phyloP scores from a whole-genome alignment of 2,329 filamentous ascomycete genomes.

The Xylaria sp. region DNA sequence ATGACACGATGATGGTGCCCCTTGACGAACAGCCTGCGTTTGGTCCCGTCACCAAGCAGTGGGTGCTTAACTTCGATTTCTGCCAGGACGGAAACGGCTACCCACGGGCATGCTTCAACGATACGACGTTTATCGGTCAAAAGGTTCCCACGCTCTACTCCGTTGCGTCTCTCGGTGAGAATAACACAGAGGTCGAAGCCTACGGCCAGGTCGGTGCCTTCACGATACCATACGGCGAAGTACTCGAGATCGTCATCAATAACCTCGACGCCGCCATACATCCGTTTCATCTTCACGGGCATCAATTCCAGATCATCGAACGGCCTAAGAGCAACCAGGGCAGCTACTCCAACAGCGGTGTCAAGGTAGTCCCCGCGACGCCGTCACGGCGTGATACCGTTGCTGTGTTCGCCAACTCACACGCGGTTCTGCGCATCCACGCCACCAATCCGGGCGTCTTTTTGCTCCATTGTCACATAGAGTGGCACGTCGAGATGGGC shows the following conservation, averaged over 20 bases:
- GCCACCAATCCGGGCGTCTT: conserved; percentile 51
- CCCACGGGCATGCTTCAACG: conserved; percentile 59
- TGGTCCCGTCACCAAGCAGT: conserved; percentile 48
- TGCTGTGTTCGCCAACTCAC: conserved; percentile 37
- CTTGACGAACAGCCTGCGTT: conserved; percentile 46
- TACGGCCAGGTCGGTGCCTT: conserved; percentile 42
- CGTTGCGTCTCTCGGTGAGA: conserved; percentile 51
- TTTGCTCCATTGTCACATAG: conserved; percentile 55
- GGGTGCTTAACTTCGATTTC: conserved; percentile 54
- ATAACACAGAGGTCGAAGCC: conserved; percentile 38
- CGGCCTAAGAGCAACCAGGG: conserved; percentile 36
- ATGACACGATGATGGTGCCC: conserved; percentile 57
- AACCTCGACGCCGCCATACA: conserved; percentile 44
- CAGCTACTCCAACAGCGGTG: conserved; percentile 30
- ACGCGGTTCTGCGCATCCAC: conserved; percentile 47
- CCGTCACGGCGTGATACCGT: conserved; percentile 37
- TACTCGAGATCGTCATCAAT: conserved; percentile 47
- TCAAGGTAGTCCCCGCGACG: conserved; percentile 25
- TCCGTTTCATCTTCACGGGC: conserved; percentile 51
- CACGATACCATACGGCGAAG: conserved; percentile 35
- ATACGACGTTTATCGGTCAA: conserved; percentile 60
- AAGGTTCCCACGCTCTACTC: conserved; percentile 69
- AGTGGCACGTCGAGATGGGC: conserved; percentile 58
- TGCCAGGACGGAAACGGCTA: conserved; percentile 57
- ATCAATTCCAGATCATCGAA: conserved; percentile 51